phyloP scores from a whole-genome alignment of 2,329 filamentous ascomycete species.

The Hansfordia pulvinata region DNA sequence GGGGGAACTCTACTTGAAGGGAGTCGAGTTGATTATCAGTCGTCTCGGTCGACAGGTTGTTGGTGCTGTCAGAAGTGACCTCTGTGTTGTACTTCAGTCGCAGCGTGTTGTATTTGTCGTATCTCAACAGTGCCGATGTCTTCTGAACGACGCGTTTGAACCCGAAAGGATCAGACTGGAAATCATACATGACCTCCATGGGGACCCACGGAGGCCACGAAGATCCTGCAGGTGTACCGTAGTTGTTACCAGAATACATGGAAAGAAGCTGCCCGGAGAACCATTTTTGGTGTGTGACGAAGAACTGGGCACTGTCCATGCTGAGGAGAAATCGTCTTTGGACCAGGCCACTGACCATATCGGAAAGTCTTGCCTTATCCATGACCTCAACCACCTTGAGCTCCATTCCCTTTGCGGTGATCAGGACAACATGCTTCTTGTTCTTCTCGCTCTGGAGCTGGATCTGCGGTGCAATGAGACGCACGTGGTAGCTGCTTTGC shows the following conservation, averaged over 20 bases:
- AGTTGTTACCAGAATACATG: slow-evolving; percentile 87
- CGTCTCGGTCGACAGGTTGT: slow-evolving; percentile 36
- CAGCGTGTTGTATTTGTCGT: slow-evolving; percentile 96
- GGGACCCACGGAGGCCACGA: slow-evolving; percentile 98
- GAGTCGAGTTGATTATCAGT: slow-evolving; percentile 81
- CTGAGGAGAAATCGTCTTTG: slow-evolving; percentile 87
- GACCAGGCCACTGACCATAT: slow-evolving; percentile 88
- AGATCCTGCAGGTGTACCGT: slow-evolving; percentile 72
- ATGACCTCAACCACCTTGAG: slow-evolving; percentile 95
- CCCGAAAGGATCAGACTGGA: slow-evolving; percentile 85
- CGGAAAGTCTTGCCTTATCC: slow-evolving; percentile 85
- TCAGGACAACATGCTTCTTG: slow-evolving; percentile 87
- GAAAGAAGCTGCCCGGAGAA: slow-evolving; percentile 75
- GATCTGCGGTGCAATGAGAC: slow-evolving; percentile 92
- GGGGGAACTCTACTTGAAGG: slow-evolving; percentile 92
- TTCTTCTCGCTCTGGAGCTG: slow-evolving; percentile 98
- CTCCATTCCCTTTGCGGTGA: slow-evolving; percentile 96
- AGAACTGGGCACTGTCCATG: slow-evolving; percentile 98
- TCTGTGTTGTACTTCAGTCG: slow-evolving; percentile 96
- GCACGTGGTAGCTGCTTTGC: slow-evolving; percentile 88
- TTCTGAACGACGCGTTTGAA: slow-evolving; percentile 96
- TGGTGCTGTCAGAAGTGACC: slow-evolving; percentile 52
- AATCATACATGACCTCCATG: slow-evolving; percentile 97
- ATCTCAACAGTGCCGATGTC: slow-evolving; percentile 85
- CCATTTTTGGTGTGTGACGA: slow-evolving; percentile 87